A percentile compares a stretch with the other conserved stretches of the same genome.
These are phyloP conservation scores for Helminthosporium solani DNA, from an alignment of 2,329 filamentous ascomycete genomes.

Conservation along the genomic window DNA sequence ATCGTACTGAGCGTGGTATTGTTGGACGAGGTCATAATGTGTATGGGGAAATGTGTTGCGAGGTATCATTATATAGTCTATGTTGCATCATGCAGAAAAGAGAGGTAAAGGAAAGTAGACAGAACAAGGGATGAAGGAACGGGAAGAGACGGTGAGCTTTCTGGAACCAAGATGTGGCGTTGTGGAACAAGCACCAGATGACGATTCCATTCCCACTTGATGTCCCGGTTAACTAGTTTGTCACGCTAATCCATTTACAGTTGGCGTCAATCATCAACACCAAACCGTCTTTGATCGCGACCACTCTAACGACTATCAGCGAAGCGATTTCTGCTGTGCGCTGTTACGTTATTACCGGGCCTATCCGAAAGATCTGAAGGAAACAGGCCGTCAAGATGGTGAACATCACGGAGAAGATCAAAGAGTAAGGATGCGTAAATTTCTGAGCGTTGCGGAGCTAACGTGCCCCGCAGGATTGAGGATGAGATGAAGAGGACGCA, in stretches of 20 bases:
- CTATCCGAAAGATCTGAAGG: background rate
- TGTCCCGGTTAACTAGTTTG: background rate
- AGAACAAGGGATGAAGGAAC: constrained; percentile 4
- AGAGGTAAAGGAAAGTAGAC: background rate
- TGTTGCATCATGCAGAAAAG: background rate
- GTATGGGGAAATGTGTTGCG: constrained; percentile 32
- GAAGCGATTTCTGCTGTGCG: constrained; percentile 5
- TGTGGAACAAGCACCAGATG: background rate
- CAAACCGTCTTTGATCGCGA: constrained; percentile 37
- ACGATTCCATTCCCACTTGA: background rate
- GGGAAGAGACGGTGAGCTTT: background rate
- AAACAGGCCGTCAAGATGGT: constrained; percentile 66
- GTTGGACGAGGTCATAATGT: constrained; percentile 33
- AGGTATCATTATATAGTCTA: constrained; percentile 16
- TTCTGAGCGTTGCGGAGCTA: constrained; percentile 28
- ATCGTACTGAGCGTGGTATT: constrained; percentile 46
- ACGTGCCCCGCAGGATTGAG: constrained; percentile 73
- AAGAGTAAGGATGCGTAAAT: constrained; percentile 68
- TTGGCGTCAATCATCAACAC: constrained; percentile 29
- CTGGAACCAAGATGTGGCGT: background rate
- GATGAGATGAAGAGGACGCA: constrained; percentile 99
- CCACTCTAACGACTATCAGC: constrained; percentile 11
- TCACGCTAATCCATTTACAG: background rate
- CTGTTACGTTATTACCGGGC: background rate
- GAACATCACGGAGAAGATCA: constrained; percentile 99